Conservation (phyloP, 371 early-diverging fungal species). For the Aphelidium insulamus region DNA sequence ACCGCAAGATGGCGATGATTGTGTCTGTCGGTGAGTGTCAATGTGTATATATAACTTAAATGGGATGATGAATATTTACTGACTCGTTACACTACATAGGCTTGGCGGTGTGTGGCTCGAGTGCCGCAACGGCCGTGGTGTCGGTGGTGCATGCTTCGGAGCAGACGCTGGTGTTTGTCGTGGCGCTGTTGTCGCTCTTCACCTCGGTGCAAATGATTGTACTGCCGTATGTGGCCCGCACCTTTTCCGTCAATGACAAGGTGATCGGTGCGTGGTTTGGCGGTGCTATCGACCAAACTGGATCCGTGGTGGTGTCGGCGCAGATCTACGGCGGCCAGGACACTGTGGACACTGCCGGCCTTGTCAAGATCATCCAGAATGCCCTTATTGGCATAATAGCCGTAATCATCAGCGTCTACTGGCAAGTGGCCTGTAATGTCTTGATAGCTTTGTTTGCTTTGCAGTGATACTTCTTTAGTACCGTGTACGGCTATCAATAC, state of each 20-base stretch:
- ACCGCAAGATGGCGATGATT: slow-evolving; percentile 29
- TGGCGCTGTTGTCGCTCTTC: slow-evolving; percentile 37
- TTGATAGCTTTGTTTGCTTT: slow-evolving; percentile 6
- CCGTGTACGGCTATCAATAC: slow-evolving; percentile 4
- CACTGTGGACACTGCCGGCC: slow-evolving; percentile 27
- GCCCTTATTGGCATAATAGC: slow-evolving; percentile 32
- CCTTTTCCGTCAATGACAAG: slow-evolving; percentile 13
- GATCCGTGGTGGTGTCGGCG: slow-evolving; percentile 39
- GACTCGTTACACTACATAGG: too few relatives aligned
- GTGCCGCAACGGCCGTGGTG: slow-evolving; percentile 32
- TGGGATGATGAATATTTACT: too few relatives aligned
- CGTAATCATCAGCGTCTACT: slow-evolving; percentile 27
- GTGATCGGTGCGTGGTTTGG: slow-evolving; percentile 41
- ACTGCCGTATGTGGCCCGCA: slow-evolving; percentile 27
- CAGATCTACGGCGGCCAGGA: slow-evolving; percentile 27
- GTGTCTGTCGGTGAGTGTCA: slow-evolving; percentile 33
- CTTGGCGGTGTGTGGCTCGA: slow-evolving; percentile 39
- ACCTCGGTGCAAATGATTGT: slow-evolving; percentile 39
- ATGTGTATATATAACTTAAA: too few relatives aligned
- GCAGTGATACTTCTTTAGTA: slow-evolving; percentile 3
- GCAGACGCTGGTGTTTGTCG: slow-evolving; percentile 31
- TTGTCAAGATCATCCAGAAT: slow-evolving; percentile 39
- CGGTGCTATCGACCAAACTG: slow-evolving; percentile 35
- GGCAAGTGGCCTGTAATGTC: slow-evolving; percentile 23
- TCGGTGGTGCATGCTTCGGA: slow-evolving; percentile 26